Base-by-base conservation (phyloP, 345 rosid genomes). In the Arabidopsis arenosa region DNA sequence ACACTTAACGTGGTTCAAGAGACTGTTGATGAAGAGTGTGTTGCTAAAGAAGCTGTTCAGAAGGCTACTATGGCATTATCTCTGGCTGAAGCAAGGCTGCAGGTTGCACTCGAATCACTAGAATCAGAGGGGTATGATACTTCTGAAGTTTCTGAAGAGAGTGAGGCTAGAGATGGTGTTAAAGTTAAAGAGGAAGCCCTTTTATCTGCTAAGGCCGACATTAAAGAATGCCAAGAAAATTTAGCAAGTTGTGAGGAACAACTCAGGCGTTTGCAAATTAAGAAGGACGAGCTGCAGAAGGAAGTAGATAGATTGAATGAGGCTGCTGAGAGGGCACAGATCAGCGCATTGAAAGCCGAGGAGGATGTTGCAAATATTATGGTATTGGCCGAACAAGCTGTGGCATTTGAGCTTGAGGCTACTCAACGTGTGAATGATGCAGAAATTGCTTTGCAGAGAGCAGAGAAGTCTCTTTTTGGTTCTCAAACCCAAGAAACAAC, bases 361-460 rank as follows among this genome's bases (percentile, higher is more conserved):
- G 97, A 92, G 70, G 98, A 92, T 51, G 98, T 94, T 5, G 78
- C 93, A 33, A 90, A 90, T 75, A 80, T 94, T 67, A 94, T 94
- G 98, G 83, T 83, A 63, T 81, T 93, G 71, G 98, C 98, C 41
- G 98, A 94, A 85, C 92, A 92, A 81, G 98, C 97, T 66, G 97
- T 94, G 79, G 98, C 97, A 66, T 83, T 86, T 78, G 97, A 92
- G 75, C 83, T 94, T 45, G 96, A 94, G 83, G 96, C 97, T 75
- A 68, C 88, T 48, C 87, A 90, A 59, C 71, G 65, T 55, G 87
- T 87, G 57, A 89, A 80, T 68, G 97, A 90, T 78, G 91, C 97
- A 13, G 96, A 92, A 84, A 89, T 92, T 89, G 92, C 90, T 48
- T 79, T 92, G 68, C 85, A 82, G 77, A 89, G 78, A 76, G 88